A percentile compares a stretch with the other conserved stretches of the same genome.
Conservation (phyloP, 345 rosid species). For the Euphorbia tirucalli region DNA sequence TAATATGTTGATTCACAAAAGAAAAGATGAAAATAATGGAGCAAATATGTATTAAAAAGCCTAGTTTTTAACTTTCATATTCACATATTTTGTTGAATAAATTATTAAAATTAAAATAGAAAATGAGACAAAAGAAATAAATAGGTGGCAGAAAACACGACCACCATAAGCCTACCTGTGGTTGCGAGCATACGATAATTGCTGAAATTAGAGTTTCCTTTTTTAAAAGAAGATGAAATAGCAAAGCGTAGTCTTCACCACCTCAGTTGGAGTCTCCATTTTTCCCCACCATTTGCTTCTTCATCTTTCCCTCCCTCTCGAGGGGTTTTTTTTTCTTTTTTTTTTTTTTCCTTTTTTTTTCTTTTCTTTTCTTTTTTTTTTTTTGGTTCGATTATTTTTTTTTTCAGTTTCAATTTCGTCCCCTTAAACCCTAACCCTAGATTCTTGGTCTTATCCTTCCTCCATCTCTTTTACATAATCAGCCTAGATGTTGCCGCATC, state of each 20-base stretch:
- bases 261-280: not conserved
- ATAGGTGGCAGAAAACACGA: no score
- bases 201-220: not conserved
- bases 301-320: conserved; percentile 22
- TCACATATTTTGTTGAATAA: no score
- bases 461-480: not conserved
- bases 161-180: not conserved
- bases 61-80: no score
- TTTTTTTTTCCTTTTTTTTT: not conserved
- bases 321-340: conserved; percentile 23
- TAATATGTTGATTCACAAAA: no score
- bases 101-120: no score
- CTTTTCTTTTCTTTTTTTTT: no score
- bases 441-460: not conserved
- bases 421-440: conserved; percentile 20
- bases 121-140: no score
- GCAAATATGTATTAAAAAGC: no score
- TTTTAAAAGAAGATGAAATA: not conserved
- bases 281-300: not conserved
- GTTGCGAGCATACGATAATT: not conserved
- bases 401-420: not conserved
- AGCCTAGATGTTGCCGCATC: conserved; percentile 43
- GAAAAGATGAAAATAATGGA: no score
- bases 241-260: not conserved
- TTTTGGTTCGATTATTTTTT: no score